Conservation (phyloP, 257 asterid species). For the Striga asiatica region DNA sequence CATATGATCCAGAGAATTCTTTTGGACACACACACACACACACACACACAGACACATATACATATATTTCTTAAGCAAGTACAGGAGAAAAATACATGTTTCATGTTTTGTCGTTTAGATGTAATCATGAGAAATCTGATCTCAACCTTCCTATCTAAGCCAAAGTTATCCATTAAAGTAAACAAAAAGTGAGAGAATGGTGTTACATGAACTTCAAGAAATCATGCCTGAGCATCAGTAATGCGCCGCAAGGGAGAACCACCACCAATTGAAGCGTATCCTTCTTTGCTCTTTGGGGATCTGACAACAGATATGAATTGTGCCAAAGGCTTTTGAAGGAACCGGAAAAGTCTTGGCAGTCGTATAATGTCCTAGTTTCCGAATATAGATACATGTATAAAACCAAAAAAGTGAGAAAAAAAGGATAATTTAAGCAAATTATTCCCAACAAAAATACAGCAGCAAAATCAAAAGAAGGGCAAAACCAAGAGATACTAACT, state of each 20-base stretch:
- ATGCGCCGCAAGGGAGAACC: slow-evolving; percentile 98
- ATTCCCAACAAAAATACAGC: neutral
- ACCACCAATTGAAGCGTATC: slow-evolving; percentile 98
- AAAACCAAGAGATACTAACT: slow-evolving; percentile 36
- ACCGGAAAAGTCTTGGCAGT: slow-evolving; percentile 83
- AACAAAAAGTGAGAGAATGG: neutral
- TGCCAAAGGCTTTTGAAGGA: slow-evolving; percentile 94
- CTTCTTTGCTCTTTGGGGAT: slow-evolving; percentile 97
- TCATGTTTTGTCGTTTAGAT: slow-evolving; percentile 6
- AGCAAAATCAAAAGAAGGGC: slow-evolving; percentile 13
- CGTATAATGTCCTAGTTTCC: slow-evolving; percentile 85
- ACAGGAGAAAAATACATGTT: neutral
- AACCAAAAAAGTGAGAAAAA: no score
- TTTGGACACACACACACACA: no score
- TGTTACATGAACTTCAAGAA: neutral
- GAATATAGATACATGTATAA: slow-evolving; percentile 12
- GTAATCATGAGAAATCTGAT: slow-evolving; percentile 8
- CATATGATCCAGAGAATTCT: neutral
- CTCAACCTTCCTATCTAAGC: slow-evolving; percentile 12
- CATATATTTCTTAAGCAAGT: no score
- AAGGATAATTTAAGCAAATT: neutral
- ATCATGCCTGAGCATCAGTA: slow-evolving; percentile 86
- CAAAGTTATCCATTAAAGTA: slow-evolving; percentile 1
- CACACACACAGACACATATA: no score
- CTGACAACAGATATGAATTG: slow-evolving; percentile 86